Evolutionary conservation across 371 early-diverging fungal genomes (phyloP), one percentile per base, ranked within the genome.

Genomic region (Mortierella sp.): DNA sequence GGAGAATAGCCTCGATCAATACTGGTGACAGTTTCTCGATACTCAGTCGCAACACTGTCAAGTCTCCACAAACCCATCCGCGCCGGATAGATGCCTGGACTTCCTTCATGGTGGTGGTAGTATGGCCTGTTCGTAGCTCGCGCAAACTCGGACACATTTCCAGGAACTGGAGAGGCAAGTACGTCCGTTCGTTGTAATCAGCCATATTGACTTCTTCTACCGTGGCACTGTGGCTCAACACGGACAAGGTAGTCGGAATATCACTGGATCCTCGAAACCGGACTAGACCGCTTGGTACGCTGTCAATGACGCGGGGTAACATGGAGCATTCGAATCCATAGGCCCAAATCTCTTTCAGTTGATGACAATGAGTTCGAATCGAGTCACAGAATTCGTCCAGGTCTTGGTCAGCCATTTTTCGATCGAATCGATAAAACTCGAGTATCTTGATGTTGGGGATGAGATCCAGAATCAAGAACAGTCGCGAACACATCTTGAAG

Each of bases 271-370:
- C 72, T 9, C 57, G 56, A 28, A 56, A 71, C 5, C 14, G 22
- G 9, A 44, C 27, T 8, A 71, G 45, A 17, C 25, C 24, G 9
- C 9, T 4, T 5, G 45, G 54, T 2, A 65, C 19, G 8, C 48
- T 48, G 13, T 60, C 60, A 1, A 71, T 14, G 49, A 71, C 41
- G 0, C 41, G 16, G 1, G 72, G 66, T 2, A 71, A 44, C 72
- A 71, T 71, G 3, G 72, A 71, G 44, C 72, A 71, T 29, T 71
- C 72, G 31, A 64, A 71, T 21, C 72, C 72, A 39, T 31, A 60
- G 2, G 72, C 54, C 52, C 40, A 57, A 5, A 71, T 10, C 29
- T 57, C 57, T 22, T 58, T 40, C 6, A 71, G 57, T 14, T 54
- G 17, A 13, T 40, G 61, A 21, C 72, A 71, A 19, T 56, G 28